These are phyloP conservation scores for Penicillium desertorum DNA, from an alignment of 495 filamentous ascomycete genomes.

Conservation along the genomic window DNA sequence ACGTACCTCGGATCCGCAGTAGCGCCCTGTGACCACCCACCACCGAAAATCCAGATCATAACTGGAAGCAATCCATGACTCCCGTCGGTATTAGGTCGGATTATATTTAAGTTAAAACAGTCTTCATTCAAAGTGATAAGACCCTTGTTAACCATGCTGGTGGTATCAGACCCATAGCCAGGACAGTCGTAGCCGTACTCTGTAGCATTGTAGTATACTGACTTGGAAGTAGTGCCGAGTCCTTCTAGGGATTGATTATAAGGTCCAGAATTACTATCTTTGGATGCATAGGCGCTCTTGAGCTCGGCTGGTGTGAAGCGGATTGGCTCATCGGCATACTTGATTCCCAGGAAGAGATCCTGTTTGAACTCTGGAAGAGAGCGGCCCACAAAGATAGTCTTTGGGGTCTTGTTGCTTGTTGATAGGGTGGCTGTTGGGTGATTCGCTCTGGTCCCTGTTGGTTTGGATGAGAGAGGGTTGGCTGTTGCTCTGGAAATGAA, in stretches of 20 bases:
- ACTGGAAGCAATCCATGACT: slow-evolving; percentile 52
- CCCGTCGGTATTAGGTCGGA: slow-evolving; percentile 49
- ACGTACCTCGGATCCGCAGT: slow-evolving; percentile 39
- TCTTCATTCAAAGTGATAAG: slow-evolving; percentile 50
- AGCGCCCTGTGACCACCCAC: slow-evolving; percentile 49
- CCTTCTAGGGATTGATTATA: slow-evolving; percentile 7
- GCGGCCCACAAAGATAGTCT: slow-evolving; percentile 32
- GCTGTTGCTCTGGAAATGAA: slow-evolving; percentile 3
- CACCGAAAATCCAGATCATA: slow-evolving; percentile 67
- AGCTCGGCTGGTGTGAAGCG: slow-evolving; percentile 33
- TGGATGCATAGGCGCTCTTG: slow-evolving; percentile 26
- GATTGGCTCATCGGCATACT: slow-evolving; percentile 33
- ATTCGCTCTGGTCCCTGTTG: neutral
- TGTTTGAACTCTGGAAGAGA: slow-evolving; percentile 34
- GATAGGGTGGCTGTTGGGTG: slow-evolving; percentile 22
- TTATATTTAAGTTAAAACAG: slow-evolving; percentile 65
- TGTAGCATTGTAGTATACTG: slow-evolving; percentile 35
- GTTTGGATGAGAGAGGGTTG: neutral
- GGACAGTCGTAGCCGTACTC: slow-evolving; percentile 41
- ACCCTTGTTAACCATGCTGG: slow-evolving; percentile 24
- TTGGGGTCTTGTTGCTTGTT: slow-evolving; percentile 8
- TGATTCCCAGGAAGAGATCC: slow-evolving; percentile 38
- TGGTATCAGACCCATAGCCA: slow-evolving; percentile 37
- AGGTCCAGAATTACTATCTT: slow-evolving; percentile 26
- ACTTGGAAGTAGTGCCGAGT: neutral